These are phyloP conservation scores for Geoglossum cookeanum DNA, from an alignment of 2,329 filamentous ascomycete genomes.

Conservation along the genomic window DNA sequence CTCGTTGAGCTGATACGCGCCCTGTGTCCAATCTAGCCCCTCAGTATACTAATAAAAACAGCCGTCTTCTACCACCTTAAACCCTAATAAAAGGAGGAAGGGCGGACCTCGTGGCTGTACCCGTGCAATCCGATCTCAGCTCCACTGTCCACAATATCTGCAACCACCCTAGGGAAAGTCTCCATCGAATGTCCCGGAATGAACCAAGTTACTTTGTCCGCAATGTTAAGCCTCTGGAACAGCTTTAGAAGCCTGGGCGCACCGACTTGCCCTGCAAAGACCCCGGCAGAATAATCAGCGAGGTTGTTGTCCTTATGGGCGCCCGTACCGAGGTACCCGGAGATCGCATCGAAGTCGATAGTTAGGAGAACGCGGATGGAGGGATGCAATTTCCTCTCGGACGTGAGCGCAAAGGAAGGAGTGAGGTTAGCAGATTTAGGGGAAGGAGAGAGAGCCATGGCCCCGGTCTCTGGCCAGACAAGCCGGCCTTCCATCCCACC, in stretches of 20 bases:
- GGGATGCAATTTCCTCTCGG: not conserved
- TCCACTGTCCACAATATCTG: slow-evolving; percentile 31
- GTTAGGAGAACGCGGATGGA: slow-evolving; percentile 13
- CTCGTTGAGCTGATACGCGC: slow-evolving; percentile 25
- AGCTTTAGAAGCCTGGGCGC: slow-evolving; percentile 35
- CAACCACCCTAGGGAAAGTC: slow-evolving; percentile 33
- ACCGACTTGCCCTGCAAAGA: slow-evolving; percentile 37
- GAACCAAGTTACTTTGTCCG: slow-evolving; percentile 38
- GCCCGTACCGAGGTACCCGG: slow-evolving; percentile 40
- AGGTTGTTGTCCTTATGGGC: slow-evolving; percentile 32
- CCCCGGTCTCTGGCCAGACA: slow-evolving; percentile 24
- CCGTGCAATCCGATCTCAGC: slow-evolving; percentile 27
- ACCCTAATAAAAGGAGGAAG: not conserved
- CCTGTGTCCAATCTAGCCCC: slow-evolving; percentile 11
- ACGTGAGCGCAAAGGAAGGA: not conserved
- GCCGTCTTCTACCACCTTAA: too few relatives aligned
- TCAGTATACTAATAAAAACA: too few relatives aligned
- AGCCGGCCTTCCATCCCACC: slow-evolving; percentile 32
- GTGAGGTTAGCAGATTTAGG: not conserved
- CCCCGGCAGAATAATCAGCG: slow-evolving; percentile 34
- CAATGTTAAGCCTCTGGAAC: slow-evolving; percentile 30
- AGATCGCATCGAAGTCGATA: slow-evolving; percentile 38
- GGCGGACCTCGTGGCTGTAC: slow-evolving; percentile 21
- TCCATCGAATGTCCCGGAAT: slow-evolving; percentile 40
- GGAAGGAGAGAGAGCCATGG: not conserved